Base-by-base conservation (phyloP, 2,329 filamentous ascomycete genomes). In the Microsporum ferrugineum region DNA sequence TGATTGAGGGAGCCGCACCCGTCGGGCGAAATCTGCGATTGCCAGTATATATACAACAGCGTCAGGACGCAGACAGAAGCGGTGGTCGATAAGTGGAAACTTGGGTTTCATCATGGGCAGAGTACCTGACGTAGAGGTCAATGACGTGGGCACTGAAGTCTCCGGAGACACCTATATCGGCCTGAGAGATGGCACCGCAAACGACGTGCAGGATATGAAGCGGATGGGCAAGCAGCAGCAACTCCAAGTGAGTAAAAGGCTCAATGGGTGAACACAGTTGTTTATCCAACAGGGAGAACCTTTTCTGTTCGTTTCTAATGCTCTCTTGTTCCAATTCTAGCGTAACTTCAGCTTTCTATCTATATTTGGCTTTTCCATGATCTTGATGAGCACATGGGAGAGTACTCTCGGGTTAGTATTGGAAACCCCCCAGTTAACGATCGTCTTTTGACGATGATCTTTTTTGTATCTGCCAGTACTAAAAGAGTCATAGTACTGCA, bases 321-420 rank as follows among this genome's bases (percentile, higher is more conserved):
- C 17, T 8, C 7, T 58, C 23, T 39, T 45, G 36, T 27, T 31
- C 14, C 41, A 29, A 14, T 27, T 61, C 6, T 39, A 61, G 60
- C 57, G 60, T 23, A 61, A 61, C n/a, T 61, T 61, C 33, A 58
- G 43, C 12, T 55, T 58, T 17, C 41, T 61, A 51, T 57, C 60
- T 55, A 58, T 55, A 34, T 61, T 61, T 17, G 47, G 60, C n/a
- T 61, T 61, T 39, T 34, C 60, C 6, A 49, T 61, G 39, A 51
- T 61, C 17, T 31, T 61, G 17, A 49, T 51, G 56, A 70, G 71
- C 43, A 78, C 75, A 49, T 78, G 76, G 75, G 75, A 77, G 65
- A 71, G 72, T 36, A 68, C 76, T 29, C 69, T 77, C 33, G 73
- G 73, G 71, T 76, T 29, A 47, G 34, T 60, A 12, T n/a, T 39